These are phyloP conservation scores for Scenedesmus sp. DNA, from an alignment of 163 green algal species.

Conservation along the genomic window DNA sequence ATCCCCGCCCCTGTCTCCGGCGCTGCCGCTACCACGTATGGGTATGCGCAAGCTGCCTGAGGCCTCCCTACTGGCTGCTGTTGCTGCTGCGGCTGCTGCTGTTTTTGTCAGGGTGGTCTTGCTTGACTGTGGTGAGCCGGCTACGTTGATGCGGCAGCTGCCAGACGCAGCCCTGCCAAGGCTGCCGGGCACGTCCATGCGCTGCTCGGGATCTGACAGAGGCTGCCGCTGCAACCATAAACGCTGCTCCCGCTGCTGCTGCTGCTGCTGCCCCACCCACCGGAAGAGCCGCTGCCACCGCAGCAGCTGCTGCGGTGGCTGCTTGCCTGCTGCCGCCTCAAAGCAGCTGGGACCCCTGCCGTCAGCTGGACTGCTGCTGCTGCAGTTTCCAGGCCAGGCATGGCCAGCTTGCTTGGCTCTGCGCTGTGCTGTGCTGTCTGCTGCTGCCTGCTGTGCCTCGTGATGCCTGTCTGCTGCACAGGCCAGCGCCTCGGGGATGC, in stretches of 20 bases:
- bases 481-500: conserved; percentile 43
- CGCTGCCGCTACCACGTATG: neutral
- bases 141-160: conserved; percentile 20
- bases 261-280: neutral
- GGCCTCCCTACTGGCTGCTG: conserved; percentile 1
- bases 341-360: conserved; percentile 8
- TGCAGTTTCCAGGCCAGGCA: neutral
- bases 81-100: conserved; percentile 6
- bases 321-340: neutral
- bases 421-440: neutral
- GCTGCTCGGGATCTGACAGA: too few relatives aligned
- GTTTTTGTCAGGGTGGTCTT: neutral
- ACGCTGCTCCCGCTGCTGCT: neutral
- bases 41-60: neutral
- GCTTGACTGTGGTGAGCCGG: neutral
- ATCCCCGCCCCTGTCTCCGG: neutral
- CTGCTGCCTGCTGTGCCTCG: neutral
- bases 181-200: neutral
- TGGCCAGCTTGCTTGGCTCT: neutral
- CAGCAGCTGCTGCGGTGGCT: neutral
- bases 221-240: neutral
- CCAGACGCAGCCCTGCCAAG: neutral
- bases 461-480: conserved; percentile 16
- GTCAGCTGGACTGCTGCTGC: neutral
- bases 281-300: neutral